phyloP scores from a whole-genome alignment of 2,329 filamentous ascomycete species.

The Trichoderma koningiopsis region DNA sequence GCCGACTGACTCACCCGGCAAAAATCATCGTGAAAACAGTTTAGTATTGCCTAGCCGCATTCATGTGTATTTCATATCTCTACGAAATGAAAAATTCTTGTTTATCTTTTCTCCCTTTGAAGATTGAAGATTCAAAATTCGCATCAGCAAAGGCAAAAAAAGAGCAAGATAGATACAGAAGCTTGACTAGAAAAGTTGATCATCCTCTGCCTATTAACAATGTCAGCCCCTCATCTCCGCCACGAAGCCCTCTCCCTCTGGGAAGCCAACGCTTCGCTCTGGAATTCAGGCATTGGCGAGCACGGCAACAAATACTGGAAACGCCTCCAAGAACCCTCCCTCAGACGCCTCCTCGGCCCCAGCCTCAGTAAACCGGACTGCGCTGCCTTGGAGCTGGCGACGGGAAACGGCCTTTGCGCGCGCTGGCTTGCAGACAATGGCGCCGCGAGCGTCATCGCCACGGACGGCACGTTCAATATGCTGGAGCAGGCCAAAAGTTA shows the following conservation, averaged over 20 bases:
- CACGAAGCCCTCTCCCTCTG: conserved; percentile 39
- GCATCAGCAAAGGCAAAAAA: background rate
- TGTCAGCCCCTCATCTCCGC: conserved; percentile 27
- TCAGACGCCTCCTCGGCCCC: conserved; percentile 41
- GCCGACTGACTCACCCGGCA: conserved; percentile 16
- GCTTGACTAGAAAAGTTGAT: background rate
- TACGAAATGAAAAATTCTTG: background rate
- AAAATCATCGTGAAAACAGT: background rate
- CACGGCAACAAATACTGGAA: conserved; percentile 50
- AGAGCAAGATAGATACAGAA: background rate
- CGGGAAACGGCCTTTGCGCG: conserved; percentile 52
- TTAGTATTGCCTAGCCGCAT: background rate
- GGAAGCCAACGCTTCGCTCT: conserved; percentile 46
- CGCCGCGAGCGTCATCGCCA: conserved; percentile 44
- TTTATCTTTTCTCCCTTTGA: background rate
- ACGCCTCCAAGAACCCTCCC: conserved; percentile 44
- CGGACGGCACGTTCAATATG: conserved; percentile 49
- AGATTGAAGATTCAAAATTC: background rate
- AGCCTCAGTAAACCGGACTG: conserved; percentile 30
- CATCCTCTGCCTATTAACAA: background rate
- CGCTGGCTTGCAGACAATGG: conserved; percentile 45
- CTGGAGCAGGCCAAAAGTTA: conserved; percentile 38
- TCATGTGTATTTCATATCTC: background rate
- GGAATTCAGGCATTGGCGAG: conserved; percentile 45
- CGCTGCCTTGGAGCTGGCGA: conserved; percentile 50